Evolutionary conservation across 805 yeast genomes (phyloP).

Genomic region (Metschnikowia reukaufii): DNA sequence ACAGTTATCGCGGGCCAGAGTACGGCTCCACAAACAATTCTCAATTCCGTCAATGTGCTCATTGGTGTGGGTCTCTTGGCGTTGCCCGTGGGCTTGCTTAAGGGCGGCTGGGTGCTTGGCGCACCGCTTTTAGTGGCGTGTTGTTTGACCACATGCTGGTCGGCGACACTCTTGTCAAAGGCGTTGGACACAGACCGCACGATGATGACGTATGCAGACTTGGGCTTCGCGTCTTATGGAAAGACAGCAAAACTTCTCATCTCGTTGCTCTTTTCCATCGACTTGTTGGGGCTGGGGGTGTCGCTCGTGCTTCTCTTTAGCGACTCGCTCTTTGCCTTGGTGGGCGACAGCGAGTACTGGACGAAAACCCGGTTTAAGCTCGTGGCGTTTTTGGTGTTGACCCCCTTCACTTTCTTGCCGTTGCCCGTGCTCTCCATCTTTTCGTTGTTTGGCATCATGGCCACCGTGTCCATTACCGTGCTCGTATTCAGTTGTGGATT

Average conservation of each 20-base stretch:
- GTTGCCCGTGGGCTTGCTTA: slow-evolving; percentile 60
- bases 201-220: slow-evolving; percentile 32
- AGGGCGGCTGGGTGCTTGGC: slow-evolving; percentile 70
- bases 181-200: slow-evolving; percentile 30
- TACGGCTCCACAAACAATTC: slow-evolving; percentile 67
- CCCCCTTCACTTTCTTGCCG: slow-evolving; percentile 83
- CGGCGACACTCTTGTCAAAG: slow-evolving; percentile 59
- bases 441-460: slow-evolving; percentile 66
- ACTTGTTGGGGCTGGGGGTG: slow-evolving; percentile 78
- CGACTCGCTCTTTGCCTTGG: slow-evolving; percentile 60
- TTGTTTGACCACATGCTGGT: slow-evolving; percentile 70
- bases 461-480: slow-evolving; percentile 64
- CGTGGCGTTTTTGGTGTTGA: slow-evolving; percentile 64
- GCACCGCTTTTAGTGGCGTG: slow-evolving; percentile 54
- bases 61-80: slow-evolving; percentile 71
- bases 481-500: slow-evolving; percentile 65
- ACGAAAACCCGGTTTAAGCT: slow-evolving; percentile 56
- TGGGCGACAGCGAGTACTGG: slow-evolving; percentile 35
- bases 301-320: slow-evolving; percentile 79
- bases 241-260: slow-evolving; percentile 70
- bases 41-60: slow-evolving; percentile 64
- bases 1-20: slow-evolving; percentile 81
- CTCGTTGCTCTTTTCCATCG: slow-evolving; percentile 72
- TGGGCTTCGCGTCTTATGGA: slow-evolving; percentile 30
- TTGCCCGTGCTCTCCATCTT: slow-evolving; percentile 68